Conservation (phyloP, 2,329 filamentous ascomycete species). For the Periconia macrospinosa region DNA sequence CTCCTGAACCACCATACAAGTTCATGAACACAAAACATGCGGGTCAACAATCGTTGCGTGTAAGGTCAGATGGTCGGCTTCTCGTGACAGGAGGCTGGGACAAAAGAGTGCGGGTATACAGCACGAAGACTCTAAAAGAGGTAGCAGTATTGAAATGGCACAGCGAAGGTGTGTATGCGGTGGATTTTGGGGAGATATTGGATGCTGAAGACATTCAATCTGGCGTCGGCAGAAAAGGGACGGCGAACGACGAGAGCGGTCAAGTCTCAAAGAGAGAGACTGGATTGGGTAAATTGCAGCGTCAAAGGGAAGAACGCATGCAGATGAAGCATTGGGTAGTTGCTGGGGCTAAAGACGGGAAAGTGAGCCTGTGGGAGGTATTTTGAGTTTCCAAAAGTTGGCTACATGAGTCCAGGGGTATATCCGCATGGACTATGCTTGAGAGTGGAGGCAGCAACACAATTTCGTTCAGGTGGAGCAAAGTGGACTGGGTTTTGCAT, state of each 20-base stretch:
- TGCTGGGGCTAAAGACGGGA: constrained; percentile 90
- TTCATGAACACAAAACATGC: constrained; percentile 78
- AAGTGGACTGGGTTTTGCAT: too few relatives aligned
- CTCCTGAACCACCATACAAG: constrained; percentile 56
- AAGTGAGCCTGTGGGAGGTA: constrained; percentile 93
- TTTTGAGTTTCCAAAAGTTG: constrained; percentile 52
- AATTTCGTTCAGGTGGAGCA: too few relatives aligned
- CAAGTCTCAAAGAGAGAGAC: constrained; percentile 10
- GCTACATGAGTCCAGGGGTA: too few relatives aligned
- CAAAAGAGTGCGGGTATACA: constrained; percentile 77
- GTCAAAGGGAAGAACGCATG: constrained; percentile 55
- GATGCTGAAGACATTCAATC: constrained; percentile 6
- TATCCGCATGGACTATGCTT: too few relatives aligned
- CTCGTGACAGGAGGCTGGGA: constrained; percentile 96
- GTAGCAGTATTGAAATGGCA: constrained; percentile 95
- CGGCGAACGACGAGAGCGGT: not conserved
- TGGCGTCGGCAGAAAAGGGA: not conserved
- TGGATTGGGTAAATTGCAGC: constrained; percentile 27
- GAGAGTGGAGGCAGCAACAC: too few relatives aligned
- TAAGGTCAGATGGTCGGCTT: constrained; percentile 79
- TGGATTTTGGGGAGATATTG: constrained; percentile 65
- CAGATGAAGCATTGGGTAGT: constrained; percentile 83
- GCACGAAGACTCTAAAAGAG: constrained; percentile 77
- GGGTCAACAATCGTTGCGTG: constrained; percentile 78
- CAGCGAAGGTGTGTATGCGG: constrained; percentile 79